Percentiles rank a stretch among this genome's conserved stretches.
Evolutionary conservation across 257 asterid species (phyloP).

Genomic region (Fraxinus cuspidata): DNA sequence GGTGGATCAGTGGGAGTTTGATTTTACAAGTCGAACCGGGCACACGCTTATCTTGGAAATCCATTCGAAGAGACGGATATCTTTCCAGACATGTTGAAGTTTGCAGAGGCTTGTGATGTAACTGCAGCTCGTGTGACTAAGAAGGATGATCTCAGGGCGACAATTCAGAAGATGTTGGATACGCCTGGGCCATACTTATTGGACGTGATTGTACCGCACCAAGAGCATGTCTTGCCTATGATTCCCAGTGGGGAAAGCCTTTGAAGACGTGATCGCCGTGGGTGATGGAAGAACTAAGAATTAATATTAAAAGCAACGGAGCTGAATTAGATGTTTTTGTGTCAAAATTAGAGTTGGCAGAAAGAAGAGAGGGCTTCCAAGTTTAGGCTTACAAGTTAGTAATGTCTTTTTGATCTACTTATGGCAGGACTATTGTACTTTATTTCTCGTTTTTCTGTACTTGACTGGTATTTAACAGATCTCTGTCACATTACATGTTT

Average conservation of each 20-base stretch:
- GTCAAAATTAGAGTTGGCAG: no score
- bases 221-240: constrained; percentile 24
- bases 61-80: constrained; percentile 14
- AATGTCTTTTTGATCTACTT: background rate
- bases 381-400: background rate
- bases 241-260: constrained; percentile 9
- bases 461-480: background rate
- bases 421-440: background rate
- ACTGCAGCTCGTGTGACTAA: constrained; percentile 24
- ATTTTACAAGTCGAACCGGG: constrained; percentile 20
- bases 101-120: constrained; percentile 35
- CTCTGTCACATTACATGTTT: background rate
- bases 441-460: background rate
- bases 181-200: constrained; percentile 28
- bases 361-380: background rate
- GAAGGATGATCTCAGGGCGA: constrained; percentile 2
- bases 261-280: constrained; percentile 11
- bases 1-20: constrained; percentile 35
- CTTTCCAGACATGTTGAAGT: constrained; percentile 32
- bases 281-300: constrained; percentile 7
- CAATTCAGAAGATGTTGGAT: constrained; percentile 32
- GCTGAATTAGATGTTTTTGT: background rate
- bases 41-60: constrained; percentile 25
- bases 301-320: background rate
- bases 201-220: constrained; percentile 29